phyloP scores from a whole-genome alignment of 1,284 basidiomycete species.

The Boletus mariae region DNA sequence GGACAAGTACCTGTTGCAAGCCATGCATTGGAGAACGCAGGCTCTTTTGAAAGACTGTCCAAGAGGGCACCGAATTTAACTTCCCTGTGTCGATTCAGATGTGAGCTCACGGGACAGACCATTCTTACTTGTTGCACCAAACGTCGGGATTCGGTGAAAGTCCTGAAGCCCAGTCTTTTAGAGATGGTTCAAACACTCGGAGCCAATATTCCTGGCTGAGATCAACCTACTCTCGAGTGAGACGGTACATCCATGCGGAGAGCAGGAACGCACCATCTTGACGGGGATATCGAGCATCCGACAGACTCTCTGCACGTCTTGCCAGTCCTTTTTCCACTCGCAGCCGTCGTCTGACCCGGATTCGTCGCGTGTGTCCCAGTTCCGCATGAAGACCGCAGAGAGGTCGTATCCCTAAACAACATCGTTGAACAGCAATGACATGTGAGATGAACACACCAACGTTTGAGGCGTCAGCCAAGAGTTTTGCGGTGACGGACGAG shows the following conservation, averaged over 20 bases:
- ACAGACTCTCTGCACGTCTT: conserved; percentile 83
- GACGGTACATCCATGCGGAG: conserved; percentile 3
- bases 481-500: conserved; percentile 78
- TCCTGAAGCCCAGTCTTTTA: conserved; percentile 74
- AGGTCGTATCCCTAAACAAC: conserved; percentile 69
- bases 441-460: conserved; percentile 34
- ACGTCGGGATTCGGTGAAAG: conserved; percentile 93
- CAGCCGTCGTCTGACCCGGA: conserved; percentile 74
- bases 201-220: conserved; percentile 86
- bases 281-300: conserved; percentile 61
- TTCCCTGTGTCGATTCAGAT: conserved; percentile 49
- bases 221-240: conserved; percentile 56
- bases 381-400: conserved; percentile 91
- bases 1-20: conserved; percentile 72
- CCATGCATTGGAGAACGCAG: conserved; percentile 42
- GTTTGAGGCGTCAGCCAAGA: conserved; percentile 57
- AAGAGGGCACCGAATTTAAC: conserved; percentile 93
- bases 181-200: conserved; percentile 80
- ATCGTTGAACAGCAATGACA: not conserved
- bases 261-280: conserved; percentile 51
- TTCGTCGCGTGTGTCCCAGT: conserved; percentile 84
- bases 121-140: conserved; percentile 77
- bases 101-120: not conserved
- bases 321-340: conserved; percentile 95
- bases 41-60: conserved; percentile 49